Percentiles rank a stretch among this genome's conserved stretches.
Evolutionary conservation across 495 filamentous ascomycete species (phyloP).

Genomic region (Chlorociboria aeruginascens): DNA sequence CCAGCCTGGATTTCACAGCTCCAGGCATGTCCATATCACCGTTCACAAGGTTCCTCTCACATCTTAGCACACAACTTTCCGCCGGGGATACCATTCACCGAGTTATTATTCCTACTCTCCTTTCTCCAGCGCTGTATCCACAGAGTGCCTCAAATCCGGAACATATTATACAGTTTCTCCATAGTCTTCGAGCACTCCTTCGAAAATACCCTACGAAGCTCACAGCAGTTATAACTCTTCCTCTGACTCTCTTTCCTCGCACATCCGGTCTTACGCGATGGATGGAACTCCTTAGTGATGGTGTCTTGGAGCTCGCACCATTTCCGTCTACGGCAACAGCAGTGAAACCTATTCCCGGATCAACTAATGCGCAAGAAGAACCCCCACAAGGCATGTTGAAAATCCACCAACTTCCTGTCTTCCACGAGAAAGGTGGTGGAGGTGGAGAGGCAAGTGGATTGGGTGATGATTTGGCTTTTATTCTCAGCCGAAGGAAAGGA

Average conservation of each 20-base stretch:
- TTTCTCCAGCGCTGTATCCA: conserved; percentile 75
- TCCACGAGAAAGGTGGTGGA: conserved; percentile 76
- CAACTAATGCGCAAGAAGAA: conserved; percentile 42
- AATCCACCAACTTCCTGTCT: conserved; percentile 69
- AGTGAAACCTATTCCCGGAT: conserved; percentile 34
- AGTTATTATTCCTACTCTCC: conserved; percentile 67
- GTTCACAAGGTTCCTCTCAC: conserved; percentile 50
- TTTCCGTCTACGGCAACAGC: conserved; percentile 41
- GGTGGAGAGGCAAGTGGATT: conserved; percentile 53
- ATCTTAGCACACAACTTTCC: conserved; percentile 44
- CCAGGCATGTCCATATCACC: conserved; percentile 31
- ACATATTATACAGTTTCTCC: conserved; percentile 72
- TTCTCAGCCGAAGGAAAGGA: conserved; percentile 62
- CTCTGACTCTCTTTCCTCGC: conserved; percentile 71
- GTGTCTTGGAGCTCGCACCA: conserved; percentile 78
- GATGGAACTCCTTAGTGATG: conserved; percentile 77
- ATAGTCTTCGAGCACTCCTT: conserved; percentile 63
- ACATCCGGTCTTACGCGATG: conserved; percentile 68
- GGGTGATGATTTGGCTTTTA: conserved; percentile 83
- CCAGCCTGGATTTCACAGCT: conserved; percentile 13
- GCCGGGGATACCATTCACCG: conserved; percentile 60
- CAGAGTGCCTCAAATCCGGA: conserved; percentile 51
- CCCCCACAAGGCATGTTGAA: conserved; percentile 77
- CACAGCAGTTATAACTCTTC: conserved; percentile 66
- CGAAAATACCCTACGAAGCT: conserved; percentile 51